Evolutionary conservation across 257 asterid genomes (phyloP).

Genomic region (Verbena officinalis): DNA sequence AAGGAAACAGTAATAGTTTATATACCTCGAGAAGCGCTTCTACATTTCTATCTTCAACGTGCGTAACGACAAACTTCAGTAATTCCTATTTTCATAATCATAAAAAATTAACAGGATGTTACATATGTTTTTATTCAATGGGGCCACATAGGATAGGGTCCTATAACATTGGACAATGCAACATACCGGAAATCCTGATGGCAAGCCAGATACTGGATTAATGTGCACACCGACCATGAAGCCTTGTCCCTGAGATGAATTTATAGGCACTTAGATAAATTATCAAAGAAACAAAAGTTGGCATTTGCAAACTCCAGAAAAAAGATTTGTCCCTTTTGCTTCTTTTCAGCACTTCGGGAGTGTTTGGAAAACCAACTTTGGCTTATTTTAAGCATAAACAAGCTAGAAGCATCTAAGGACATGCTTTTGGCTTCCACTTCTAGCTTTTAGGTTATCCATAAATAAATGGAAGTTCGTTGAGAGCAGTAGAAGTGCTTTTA

Average conservation of each 20-base stretch:
- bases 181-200: constrained; percentile 85
- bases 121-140: neutral
- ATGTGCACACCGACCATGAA: constrained; percentile 98
- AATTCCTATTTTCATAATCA: constrained; percentile 60
- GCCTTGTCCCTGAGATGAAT: constrained; percentile 82
- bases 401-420: too few relatives aligned
- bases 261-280: constrained; percentile 18
- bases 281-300: constrained; percentile 13
- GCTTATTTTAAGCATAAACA: too few relatives aligned
- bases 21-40: constrained; percentile 94
- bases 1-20: constrained; percentile 4
- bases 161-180: constrained; percentile 12
- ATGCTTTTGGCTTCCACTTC: too few relatives aligned
- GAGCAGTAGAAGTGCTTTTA: too few relatives aligned
- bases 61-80: constrained; percentile 73
- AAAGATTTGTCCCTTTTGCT: too few relatives aligned
- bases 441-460: too few relatives aligned
- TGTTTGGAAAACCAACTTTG: too few relatives aligned
- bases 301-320: too few relatives aligned
- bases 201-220: constrained; percentile 96
- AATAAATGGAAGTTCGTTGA: too few relatives aligned
- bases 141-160: neutral
- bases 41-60: constrained; percentile 86
- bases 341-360: too few relatives aligned
- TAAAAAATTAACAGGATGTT: constrained; percentile 16